These are phyloP conservation scores for Gossypium sturtianum DNA, from an alignment of 345 rosid genomes.

Conservation along the genomic window DNA sequence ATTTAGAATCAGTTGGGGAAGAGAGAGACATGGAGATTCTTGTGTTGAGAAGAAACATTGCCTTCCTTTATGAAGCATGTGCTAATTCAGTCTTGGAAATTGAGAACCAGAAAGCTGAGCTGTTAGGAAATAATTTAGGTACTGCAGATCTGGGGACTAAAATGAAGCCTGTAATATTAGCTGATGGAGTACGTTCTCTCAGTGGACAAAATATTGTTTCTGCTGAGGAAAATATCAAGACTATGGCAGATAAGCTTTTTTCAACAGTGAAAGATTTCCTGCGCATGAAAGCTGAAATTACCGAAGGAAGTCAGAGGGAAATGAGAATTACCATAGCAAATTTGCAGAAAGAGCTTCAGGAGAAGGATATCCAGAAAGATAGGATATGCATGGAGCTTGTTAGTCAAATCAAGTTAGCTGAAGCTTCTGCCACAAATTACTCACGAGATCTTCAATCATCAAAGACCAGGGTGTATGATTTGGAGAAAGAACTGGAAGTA, in stretches of 20 bases:
- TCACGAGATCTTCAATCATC: slow-evolving; percentile 64
- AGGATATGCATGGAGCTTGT: slow-evolving; percentile 77
- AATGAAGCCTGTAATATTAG: slow-evolving; percentile 23
- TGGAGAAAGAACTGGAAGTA: slow-evolving; percentile 50
- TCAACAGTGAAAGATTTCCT: slow-evolving; percentile 44
- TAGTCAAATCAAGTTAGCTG: slow-evolving; percentile 86
- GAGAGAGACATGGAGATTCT: slow-evolving; percentile 51
- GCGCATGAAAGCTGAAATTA: slow-evolving; percentile 37
- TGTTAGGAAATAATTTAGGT: slow-evolving; percentile 25
- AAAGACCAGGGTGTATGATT: slow-evolving; percentile 36
- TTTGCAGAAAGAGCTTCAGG: slow-evolving; percentile 87
- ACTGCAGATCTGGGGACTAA: slow-evolving; percentile 22
- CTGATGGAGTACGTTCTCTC: slow-evolving; percentile 21
- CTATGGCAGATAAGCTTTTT: slow-evolving; percentile 47
- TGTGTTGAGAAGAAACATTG: slow-evolving; percentile 39
- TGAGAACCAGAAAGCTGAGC: slow-evolving; percentile 48
- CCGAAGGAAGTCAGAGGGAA: slow-evolving; percentile 54
- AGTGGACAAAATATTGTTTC: slow-evolving; percentile 22
- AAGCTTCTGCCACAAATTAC: slow-evolving; percentile 56
- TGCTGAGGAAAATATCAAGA: slow-evolving; percentile 53
- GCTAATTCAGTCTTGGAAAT: slow-evolving; percentile 55
- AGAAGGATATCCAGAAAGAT: slow-evolving; percentile 80
- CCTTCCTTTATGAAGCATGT: slow-evolving; percentile 68
- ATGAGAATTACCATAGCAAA: slow-evolving; percentile 57
- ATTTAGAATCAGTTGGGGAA: slow-evolving; percentile 34